Conservation (phyloP, 1,284 basidiomycete species). For the Serendipita sp. region DNA sequence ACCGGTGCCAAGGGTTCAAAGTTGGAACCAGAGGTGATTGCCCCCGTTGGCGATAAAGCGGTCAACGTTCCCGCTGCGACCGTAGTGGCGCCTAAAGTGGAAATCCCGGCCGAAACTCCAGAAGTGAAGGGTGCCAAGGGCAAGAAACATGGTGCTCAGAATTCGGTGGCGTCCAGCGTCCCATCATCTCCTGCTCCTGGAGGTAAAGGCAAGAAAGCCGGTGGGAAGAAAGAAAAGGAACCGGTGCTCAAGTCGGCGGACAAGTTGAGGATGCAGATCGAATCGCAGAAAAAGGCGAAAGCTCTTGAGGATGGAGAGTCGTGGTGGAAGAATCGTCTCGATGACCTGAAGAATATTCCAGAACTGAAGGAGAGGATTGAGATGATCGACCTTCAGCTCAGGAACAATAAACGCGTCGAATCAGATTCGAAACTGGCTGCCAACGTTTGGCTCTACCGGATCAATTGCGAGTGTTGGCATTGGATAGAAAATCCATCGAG, state of each 20-base stretch:
- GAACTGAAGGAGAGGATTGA: conserved; percentile 19
- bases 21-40: conserved; percentile 39
- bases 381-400: conserved; percentile 17
- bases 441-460: conserved; percentile 36
- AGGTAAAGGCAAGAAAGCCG: not conserved
- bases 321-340: conserved; percentile 39
- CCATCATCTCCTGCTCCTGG: not conserved
- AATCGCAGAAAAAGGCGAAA: conserved; percentile 29
- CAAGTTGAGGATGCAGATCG: conserved; percentile 32
- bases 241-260: conserved; percentile 15
- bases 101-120: not conserved
- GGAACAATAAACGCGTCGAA: conserved; percentile 27
- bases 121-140: conserved; percentile 10
- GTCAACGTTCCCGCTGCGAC: not conserved
- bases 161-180: not conserved
- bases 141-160: conserved; percentile 6
- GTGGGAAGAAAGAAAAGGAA: conserved; percentile 22
- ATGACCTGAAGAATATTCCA: conserved; percentile 22
- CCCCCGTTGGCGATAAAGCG: conserved; percentile 17
- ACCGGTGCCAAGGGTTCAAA: conserved; percentile 43
- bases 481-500: conserved; percentile 36
- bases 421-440: conserved; percentile 29
- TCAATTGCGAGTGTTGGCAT: conserved; percentile 35
- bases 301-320: conserved; percentile 24
- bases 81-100: not conserved